Base-by-base conservation (phyloP, 1,139 yeast species). In the Diutina sp. region DNA sequence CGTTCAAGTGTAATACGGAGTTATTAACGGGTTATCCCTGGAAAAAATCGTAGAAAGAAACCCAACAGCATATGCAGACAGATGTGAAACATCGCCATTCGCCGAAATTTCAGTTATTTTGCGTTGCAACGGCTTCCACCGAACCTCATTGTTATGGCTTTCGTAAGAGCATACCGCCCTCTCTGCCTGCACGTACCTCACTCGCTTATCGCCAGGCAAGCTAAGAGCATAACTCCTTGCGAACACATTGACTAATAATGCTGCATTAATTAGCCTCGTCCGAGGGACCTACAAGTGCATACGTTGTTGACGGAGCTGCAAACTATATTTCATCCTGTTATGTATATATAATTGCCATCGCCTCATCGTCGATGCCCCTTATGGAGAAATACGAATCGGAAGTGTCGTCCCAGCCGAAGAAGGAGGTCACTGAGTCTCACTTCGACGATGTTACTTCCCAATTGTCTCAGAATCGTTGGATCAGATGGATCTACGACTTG, bases 401-500 rank as follows among this genome's bases (percentile, higher is more conserved):
- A 35, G 41, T 8, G 41, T 8, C 41, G 14, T 35, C 41, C 41
- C 41, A 35, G 5, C 41, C 11, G n/a, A 35, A 35, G 14, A 35
- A 35, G 41, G 41, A 35, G 14, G 41, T 35, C n/a, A 11, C 41
- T n/a, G 41, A 35, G 41, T 9, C 41, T 35, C 41, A 35, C 41
- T 12, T 35, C 14, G 41, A 35, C 14, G 41, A 35, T 35, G 41
- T 35, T 12, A 11, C 41, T 5, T 35, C 41, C 41, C 41, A 35
- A 12, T 35, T 35, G 41, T 35, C 41, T 35, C 41, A 35, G 41
- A 35, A 12, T 35, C 41, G 41, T 5, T 56, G 56, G 55, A 11
- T 32, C 12, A 25, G 8, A 12, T 52, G 67, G 66, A 56, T 62
- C 12, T 65, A 65, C 56, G 61, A 61, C 46, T 58, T 69, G 8